Base-by-base conservation (phyloP, 208 protist species). In the Crithidia brevicula region DNA sequence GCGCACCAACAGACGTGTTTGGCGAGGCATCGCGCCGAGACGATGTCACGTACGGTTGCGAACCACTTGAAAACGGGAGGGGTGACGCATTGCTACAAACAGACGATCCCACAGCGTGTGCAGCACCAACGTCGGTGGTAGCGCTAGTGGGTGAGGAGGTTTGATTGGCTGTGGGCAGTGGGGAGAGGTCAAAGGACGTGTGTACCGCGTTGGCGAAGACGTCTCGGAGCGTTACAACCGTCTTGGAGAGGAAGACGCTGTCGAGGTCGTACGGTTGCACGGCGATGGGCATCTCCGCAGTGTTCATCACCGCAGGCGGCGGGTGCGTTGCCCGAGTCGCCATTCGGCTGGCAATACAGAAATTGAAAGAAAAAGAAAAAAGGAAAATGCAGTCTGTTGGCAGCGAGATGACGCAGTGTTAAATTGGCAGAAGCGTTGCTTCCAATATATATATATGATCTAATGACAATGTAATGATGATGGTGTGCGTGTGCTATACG, bases 161-260 rank as follows among this genome's bases (percentile, higher is more conserved):
- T 4, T 30, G 8, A n/a, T 15, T 30, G 30, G 2, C 4, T 9
- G 30, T 13, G 3, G 52, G 49, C 42, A 74, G 51, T 9, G 59
- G 51, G 27, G 68, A 60, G 5, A 74, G 31, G 23, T 74, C 68
- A 27, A 57, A 74, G 50, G 11, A 25, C 43, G 43, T 31, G 30
- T 67, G 43, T 0, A 62, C 30, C 25, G 60, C n/a, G 68, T 67
- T 34, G 8, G 43, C 27, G 31, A 74, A 74, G 20, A 70, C 56
- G n/a, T 58, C 67, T 7, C 15, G 15, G 7, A 84, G 9, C 9
- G 54, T 64, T 20, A 82, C 66, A n/a, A 88, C 45, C 13, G 74
- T 74, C 36, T 74, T 76, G 28, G 74, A 82, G 33, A 82, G 54
- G 50, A 84, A 84, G 33, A 72, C 59, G 9, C 42, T 77, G 42